phyloP scores from a whole-genome alignment of 2,329 filamentous ascomycete species.

The Penicillium sp. region DNA sequence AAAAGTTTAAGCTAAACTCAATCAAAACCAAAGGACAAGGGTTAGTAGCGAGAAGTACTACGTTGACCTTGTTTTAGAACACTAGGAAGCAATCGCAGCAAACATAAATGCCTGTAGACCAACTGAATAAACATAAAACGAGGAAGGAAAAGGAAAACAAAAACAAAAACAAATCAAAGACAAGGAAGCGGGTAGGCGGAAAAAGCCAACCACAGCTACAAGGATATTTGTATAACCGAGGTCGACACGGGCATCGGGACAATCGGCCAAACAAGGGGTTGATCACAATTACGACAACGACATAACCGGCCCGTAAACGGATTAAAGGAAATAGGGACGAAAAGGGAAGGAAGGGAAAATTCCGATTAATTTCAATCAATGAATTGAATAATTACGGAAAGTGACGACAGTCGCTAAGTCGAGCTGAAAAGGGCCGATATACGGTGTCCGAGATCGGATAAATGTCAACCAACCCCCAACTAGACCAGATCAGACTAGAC shows the following conservation, averaged over 20 bases:
- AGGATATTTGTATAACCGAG: conserved; percentile 6
- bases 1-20: too few relatives aligned
- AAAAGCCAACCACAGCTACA: not conserved
- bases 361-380: not conserved
- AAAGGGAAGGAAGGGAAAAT: not conserved
- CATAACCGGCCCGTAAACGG: not conserved
- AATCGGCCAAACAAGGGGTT: not conserved
- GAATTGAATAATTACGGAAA: not conserved
- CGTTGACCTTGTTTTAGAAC: too few relatives aligned
- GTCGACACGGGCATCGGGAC: not conserved
- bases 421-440: conserved; percentile 24
- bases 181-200: too few relatives aligned
- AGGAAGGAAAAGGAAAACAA: too few relatives aligned
- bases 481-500: too few relatives aligned
- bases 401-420: not conserved
- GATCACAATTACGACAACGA: not conserved
- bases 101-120: too few relatives aligned
- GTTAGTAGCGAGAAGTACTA: too few relatives aligned
- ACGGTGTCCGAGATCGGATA: conserved; percentile 25
- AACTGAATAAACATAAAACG: too few relatives aligned
- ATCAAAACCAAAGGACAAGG: too few relatives aligned
- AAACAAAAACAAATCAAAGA: too few relatives aligned
- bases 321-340: not conserved
- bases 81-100: too few relatives aligned
- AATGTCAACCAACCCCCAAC: too few relatives aligned